These are phyloP conservation scores for Pythium vanterpoolii DNA, from an alignment of 352 stramenopile genomes.

Conservation along the genomic window DNA sequence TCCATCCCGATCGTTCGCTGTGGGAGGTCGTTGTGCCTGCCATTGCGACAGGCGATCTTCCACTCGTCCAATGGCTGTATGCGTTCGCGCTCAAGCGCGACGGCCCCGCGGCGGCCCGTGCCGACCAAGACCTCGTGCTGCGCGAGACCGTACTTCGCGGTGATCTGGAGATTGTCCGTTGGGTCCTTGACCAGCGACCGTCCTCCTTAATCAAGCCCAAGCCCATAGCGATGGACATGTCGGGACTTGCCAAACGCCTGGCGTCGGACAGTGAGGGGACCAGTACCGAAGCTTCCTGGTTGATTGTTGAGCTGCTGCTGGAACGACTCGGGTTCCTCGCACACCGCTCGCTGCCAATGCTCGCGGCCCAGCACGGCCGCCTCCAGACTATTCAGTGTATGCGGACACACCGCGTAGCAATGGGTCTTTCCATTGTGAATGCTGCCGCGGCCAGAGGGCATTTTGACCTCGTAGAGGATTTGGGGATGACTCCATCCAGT, in stretches of 20 bases:
- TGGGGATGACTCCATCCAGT: slow-evolving; percentile 15
- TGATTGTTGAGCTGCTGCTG: slow-evolving; percentile 12
- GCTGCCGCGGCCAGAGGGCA: slow-evolving; percentile 16
- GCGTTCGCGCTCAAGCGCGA: not conserved
- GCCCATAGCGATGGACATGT: slow-evolving; percentile 6
- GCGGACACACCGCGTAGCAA: not conserved
- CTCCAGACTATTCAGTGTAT: slow-evolving; percentile 22
- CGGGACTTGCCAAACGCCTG: slow-evolving; percentile 6
- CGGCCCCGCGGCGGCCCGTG: not conserved
- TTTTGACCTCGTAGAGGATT: slow-evolving; percentile 17
- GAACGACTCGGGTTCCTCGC: slow-evolving; percentile 5
- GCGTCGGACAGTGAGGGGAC: not conserved
- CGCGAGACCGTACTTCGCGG: slow-evolving; percentile 8
- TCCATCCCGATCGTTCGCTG: slow-evolving; percentile 13
- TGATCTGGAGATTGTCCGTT: slow-evolving; percentile 20
- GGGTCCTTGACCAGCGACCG: slow-evolving; percentile 16
- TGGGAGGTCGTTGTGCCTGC: slow-evolving; percentile 8
- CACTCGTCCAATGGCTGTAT: slow-evolving; percentile 6
- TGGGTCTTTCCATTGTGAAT: not conserved
- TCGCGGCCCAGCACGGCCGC: slow-evolving; percentile 23
- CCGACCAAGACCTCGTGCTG: slow-evolving; percentile 5
- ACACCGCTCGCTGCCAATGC: slow-evolving; percentile 12
- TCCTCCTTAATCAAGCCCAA: not conserved
- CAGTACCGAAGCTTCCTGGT: slow-evolving; percentile 2
- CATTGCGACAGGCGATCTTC: slow-evolving; percentile 5